Evolutionary conservation across 1,139 yeast genomes (phyloP).

Genomic region (Geotrichum macrosporum): DNA sequence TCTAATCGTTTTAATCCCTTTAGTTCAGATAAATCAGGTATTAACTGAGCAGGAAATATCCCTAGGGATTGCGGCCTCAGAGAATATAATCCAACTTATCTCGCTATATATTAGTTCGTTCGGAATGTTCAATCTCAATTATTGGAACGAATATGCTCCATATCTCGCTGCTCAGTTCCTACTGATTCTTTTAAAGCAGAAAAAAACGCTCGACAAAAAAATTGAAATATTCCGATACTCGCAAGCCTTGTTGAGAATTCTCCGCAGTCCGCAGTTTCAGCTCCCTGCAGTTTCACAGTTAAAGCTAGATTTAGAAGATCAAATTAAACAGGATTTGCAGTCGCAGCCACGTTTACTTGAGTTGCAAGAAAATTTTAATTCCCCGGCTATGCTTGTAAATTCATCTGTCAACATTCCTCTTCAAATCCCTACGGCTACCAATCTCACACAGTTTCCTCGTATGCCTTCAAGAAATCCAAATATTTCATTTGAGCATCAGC

Average conservation of each 20-base stretch:
- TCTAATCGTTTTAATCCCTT: slow-evolving; percentile 7
- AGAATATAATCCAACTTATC: slow-evolving; percentile 4
- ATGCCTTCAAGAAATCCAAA: not conserved
- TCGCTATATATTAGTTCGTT: slow-evolving; percentile 9
- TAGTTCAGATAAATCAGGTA: not conserved
- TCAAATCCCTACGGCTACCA: not conserved
- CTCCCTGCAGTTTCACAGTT: slow-evolving; percentile 1
- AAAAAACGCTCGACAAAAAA: not conserved
- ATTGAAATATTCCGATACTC: slow-evolving; percentile 3
- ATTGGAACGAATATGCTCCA: slow-evolving; percentile 19
- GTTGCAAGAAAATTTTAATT: not conserved
- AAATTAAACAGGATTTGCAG: not conserved
- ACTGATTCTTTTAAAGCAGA: slow-evolving; percentile 7
- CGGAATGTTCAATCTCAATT: slow-evolving; percentile 15
- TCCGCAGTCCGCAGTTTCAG: slow-evolving; percentile 12
- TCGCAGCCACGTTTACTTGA: not conserved
- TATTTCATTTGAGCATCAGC: not conserved
- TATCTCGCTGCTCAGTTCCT: slow-evolving; percentile 13
- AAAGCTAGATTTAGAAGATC: slow-evolving; percentile 3
- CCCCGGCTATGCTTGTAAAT: not conserved
- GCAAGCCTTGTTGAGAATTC: slow-evolving; percentile 1
- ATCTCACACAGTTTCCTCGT: not conserved
- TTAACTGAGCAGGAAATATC: slow-evolving; percentile 2
- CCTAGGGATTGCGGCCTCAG: slow-evolving; percentile 15
- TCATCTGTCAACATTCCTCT: not conserved